Base-by-base conservation (phyloP, 2,329 filamentous ascomycete genomes). In the Aspergillus tanneri region DNA sequence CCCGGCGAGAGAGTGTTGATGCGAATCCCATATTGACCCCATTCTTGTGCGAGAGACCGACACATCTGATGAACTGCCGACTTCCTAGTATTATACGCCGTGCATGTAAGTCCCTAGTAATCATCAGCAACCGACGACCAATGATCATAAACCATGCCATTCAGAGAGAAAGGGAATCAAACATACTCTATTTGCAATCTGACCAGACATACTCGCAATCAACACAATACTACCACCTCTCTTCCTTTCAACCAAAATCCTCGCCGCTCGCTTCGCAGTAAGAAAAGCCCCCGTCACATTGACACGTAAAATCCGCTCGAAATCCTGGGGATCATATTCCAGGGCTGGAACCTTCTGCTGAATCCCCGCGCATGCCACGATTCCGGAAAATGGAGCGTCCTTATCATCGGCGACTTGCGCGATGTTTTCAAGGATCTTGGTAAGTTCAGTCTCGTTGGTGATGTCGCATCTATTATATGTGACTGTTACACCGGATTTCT, bases 1-100 rank as follows among this genome's bases (percentile, higher is more conserved):
- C 88, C 88, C 0, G 88, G 87, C 16, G 85, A 89, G 54, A 93
- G 81, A 11, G 86, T 90, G 72, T 93, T 92, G 52, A 92, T 85
- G 2, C 88, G 81, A 61, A 93, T 91, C 28, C 82, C 83, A 65
- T 87, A 71, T 57, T 75, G 68, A 46, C 64, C 73, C 75, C 68
- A 78, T 64, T 78, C 77, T 16, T 72, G 71, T 0, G 76, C 72
- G 18, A 78, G 62, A 2, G 70, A 75, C 18, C 75, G 71, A n/a
- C 70, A 68, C 16, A 79, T 68, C 50, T 78, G 75, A 46, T 73
- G 70, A 5, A 79, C 70, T 0, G 71, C 76, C 1, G 75, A 69
- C 58, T 79, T 79, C 43, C 72, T 76, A 2, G 74, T 65, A 55
- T 78, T 78, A 66, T 79, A 79, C 8, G 84, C 85, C 0, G 81